Conservation (phyloP, 73 alveolate species). For the Paraurostyla sp. region DNA sequence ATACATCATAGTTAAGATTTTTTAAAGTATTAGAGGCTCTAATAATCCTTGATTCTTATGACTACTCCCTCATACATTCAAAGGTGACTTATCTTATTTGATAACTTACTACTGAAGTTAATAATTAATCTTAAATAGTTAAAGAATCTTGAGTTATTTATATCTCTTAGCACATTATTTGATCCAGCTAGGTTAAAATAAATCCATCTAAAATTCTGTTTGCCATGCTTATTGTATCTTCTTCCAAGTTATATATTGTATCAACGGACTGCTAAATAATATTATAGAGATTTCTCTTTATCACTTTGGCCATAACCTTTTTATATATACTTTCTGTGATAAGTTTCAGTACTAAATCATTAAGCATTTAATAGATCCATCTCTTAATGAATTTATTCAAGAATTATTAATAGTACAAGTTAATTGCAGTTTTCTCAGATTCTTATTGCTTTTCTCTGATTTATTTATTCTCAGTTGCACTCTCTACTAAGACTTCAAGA, state of each 20-base stretch:
- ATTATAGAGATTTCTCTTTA: constrained; percentile 8
- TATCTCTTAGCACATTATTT: constrained; percentile 23
- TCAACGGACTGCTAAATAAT: constrained; percentile 30
- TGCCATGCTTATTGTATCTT: constrained; percentile 12
- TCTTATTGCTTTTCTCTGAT: not conserved
- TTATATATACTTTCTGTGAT: constrained; percentile 40
- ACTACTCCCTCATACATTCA: too few relatives aligned
- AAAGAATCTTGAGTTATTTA: not conserved
- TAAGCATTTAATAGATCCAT: not conserved
- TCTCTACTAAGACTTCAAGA: constrained; percentile 25
- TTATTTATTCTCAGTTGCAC: not conserved
- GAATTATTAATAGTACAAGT: not conserved
- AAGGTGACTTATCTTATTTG: too few relatives aligned
- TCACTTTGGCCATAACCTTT: constrained; percentile 6
- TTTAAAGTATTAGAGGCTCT: too few relatives aligned
- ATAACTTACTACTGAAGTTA: too few relatives aligned
- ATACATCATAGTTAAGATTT: too few relatives aligned
- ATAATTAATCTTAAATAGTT: not conserved
- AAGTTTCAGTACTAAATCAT: not conserved
- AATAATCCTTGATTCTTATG: too few relatives aligned
- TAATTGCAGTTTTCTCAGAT: not conserved
- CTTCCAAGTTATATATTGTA: constrained; percentile 1
- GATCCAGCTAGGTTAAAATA: not conserved
- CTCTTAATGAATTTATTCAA: constrained; percentile 4
- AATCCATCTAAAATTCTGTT: not conserved